These are phyloP conservation scores for Lantana camara DNA, from an alignment of 257 asterid genomes.

Conservation along the genomic window DNA sequence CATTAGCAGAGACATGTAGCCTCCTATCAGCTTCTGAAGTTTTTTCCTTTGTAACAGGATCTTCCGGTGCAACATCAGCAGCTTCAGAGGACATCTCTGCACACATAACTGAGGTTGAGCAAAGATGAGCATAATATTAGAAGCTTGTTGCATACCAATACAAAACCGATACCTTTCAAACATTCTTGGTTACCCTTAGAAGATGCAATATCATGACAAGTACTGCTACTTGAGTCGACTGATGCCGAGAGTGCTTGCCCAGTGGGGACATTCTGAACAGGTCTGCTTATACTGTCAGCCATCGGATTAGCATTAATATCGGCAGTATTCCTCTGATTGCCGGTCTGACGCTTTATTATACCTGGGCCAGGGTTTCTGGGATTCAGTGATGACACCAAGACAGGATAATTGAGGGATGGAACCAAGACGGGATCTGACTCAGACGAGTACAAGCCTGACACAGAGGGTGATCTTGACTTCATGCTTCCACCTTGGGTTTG, in stretches of 20 bases:
- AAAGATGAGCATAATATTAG: not conserved
- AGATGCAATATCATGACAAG: constrained; percentile 30
- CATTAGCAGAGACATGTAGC: constrained; percentile 32
- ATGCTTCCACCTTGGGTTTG: constrained; percentile 31
- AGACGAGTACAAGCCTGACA: constrained; percentile 51
- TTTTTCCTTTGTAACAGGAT: constrained; percentile 29
- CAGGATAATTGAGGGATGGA: constrained; percentile 53
- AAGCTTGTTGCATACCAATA: not conserved
- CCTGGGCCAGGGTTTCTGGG: constrained; percentile 41
- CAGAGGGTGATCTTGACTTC: constrained; percentile 34
- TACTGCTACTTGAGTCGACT: constrained; percentile 25
- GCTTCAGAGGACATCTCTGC: constrained; percentile 42
- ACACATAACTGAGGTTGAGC: constrained; percentile 22
- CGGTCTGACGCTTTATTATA: constrained; percentile 49
- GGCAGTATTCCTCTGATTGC: constrained; percentile 33
- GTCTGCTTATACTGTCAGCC: constrained; percentile 27
- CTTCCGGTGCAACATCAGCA: constrained; percentile 29
- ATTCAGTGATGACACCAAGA: constrained; percentile 48
- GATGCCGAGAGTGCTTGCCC: constrained; percentile 31
- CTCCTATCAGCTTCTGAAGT: constrained; percentile 41
- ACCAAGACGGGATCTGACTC: constrained; percentile 55
- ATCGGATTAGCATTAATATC: constrained; percentile 26
- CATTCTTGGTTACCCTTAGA: constrained; percentile 32
- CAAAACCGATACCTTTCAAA: constrained; percentile 39
- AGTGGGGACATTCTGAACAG: constrained; percentile 28